Base-by-base conservation (phyloP, 148 eudicot genomes). In the Talinum fruticosum region DNA sequence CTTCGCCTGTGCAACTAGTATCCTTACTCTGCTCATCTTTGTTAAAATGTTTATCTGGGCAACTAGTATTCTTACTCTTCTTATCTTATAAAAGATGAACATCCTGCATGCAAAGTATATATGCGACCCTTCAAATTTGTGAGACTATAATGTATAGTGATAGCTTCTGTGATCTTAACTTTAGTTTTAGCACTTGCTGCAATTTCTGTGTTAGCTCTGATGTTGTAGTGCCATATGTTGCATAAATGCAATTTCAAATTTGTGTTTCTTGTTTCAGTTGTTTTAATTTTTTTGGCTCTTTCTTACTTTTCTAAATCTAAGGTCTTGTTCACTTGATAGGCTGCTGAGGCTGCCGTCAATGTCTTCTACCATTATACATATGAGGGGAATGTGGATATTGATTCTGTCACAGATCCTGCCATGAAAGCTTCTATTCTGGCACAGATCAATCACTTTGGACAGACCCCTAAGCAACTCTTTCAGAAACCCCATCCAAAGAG, bases 391-490 rank as follows among this genome's bases (percentile, higher is more conserved):
- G 97, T 96, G 68, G 99, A 96, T 81, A 96, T 96, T 65, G 99
- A 96, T 79, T 86, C 99, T 4, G 94, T 96, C 21, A 83, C 94
- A 35, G 99, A 95, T 81, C 97, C 99, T 79, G 90, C 96, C 26
- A 86, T 93, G 97, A 96, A 96, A 86, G 99, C 99, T 51, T 93
- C 99, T 41, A 96, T 96, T 80, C 90, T 96, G 49, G 99, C 99
- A 12, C 99, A 96, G 77, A 96, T 96, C 38, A 96, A 96, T 84
- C 97, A 96, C 88, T 96, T 96, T 77, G 99, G 99, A 66, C 99
- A 96, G 82, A 96, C 99, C 35, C 99, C 99, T 15, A 96, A 96
- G 78, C 99, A 96, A 79, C 86, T 96, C 33, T 96, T 96, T 75
- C 89, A 80, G 37, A 93, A 91, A 73, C 84, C 99, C 78, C 99